Evolutionary conservation across 1,139 yeast species (phyloP).

Genomic region (Candida albicans): DNA sequence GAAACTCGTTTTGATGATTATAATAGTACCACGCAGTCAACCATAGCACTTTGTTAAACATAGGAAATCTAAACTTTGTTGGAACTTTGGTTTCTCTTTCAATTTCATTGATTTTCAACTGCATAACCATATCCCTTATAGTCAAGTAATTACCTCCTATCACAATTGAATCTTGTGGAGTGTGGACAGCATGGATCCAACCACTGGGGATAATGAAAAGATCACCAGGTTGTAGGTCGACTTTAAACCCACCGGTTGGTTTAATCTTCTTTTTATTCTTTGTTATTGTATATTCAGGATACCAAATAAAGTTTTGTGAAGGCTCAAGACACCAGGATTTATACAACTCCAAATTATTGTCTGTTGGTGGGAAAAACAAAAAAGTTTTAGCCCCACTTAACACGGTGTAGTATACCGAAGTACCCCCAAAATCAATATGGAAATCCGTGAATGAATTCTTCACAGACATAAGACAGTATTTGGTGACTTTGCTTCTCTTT

Average conservation of each 20-base stretch:
- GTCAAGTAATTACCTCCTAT: slow-evolving; percentile 88
- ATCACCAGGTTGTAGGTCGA: slow-evolving; percentile 69
- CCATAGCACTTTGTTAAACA: slow-evolving; percentile 73
- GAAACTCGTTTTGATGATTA: slow-evolving; percentile 26
- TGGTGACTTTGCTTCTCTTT: slow-evolving; percentile 68
- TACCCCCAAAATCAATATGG: slow-evolving; percentile 90
- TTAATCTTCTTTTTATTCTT: slow-evolving; percentile 23
- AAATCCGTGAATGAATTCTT: slow-evolving; percentile 81
- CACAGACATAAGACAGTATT: slow-evolving; percentile 86
- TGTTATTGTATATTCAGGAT: slow-evolving; percentile 49
- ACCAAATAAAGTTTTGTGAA: slow-evolving; percentile 65
- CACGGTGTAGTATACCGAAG: slow-evolving; percentile 86
- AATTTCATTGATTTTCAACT: slow-evolving; percentile 58
- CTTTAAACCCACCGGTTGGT: slow-evolving; percentile 56
- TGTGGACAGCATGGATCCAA: slow-evolving; percentile 90
- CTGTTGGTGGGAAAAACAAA: slow-evolving; percentile 76
- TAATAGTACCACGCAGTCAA: slow-evolving; percentile 49
- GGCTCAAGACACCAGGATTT: slow-evolving; percentile 71
- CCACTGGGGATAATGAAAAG: slow-evolving; percentile 85
- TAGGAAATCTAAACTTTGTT: slow-evolving; percentile 73
- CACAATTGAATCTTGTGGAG: slow-evolving; percentile 77
- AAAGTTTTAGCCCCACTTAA: slow-evolving; percentile 72
- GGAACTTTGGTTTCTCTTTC: slow-evolving; percentile 75
- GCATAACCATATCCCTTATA: slow-evolving; percentile 58
- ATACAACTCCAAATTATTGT: slow-evolving; percentile 57